A percentile compares a stretch with the other conserved stretches of the same genome.
Conservation (phyloP, 2,329 filamentous ascomycete species). For the Cercospora zeae-maydis region DNA sequence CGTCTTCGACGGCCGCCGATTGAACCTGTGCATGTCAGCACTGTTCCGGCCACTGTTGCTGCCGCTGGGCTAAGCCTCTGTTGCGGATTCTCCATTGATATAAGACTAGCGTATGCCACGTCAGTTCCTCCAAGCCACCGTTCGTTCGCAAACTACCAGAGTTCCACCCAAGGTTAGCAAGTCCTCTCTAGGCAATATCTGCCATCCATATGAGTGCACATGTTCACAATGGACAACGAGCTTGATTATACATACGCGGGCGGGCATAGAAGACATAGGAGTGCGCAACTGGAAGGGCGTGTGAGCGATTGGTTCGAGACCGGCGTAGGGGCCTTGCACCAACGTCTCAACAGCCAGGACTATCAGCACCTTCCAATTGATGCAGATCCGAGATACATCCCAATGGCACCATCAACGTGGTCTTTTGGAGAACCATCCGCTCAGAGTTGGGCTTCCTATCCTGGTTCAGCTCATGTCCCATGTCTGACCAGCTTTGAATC, state of each 20-base stretch:
- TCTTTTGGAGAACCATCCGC: slow-evolving; percentile 8
- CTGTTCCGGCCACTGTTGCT: neutral
- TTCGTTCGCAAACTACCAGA: neutral
- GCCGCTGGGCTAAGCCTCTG: neutral
- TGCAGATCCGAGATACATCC: neutral
- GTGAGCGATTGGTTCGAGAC: slow-evolving; percentile 7
- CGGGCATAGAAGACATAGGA: neutral
- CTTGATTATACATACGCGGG: neutral
- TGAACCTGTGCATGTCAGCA: neutral
- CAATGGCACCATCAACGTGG: neutral
- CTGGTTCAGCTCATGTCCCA: neutral
- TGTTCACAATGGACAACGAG: neutral
- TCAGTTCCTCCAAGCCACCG: neutral
- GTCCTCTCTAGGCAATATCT: neutral
- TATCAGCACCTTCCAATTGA: neutral
- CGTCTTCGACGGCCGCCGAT: neutral
- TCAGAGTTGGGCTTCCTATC: neutral
- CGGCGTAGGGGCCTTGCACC: neutral
- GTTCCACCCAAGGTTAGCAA: neutral
- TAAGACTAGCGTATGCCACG: neutral
- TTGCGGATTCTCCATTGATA: neutral
- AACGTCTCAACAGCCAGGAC: neutral
- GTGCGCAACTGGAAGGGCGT: neutral
- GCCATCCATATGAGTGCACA: neutral
- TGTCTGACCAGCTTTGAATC: slow-evolving; percentile 11